Conservation (phyloP, 2,329 filamentous ascomycete species). For the Leptographium lundbergii region DNA sequence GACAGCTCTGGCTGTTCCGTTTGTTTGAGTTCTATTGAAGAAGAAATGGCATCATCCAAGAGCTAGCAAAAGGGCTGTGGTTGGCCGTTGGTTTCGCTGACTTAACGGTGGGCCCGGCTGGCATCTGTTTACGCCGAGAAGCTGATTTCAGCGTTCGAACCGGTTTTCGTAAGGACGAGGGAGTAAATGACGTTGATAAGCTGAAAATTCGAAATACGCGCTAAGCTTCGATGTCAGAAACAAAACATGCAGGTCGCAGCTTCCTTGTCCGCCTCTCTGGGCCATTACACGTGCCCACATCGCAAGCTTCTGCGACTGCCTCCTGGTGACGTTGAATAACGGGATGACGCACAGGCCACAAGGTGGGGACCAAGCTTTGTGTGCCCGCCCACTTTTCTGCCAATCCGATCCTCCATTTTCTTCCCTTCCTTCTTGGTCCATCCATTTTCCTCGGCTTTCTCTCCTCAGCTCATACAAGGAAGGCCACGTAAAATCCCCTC, state of each 20-base stretch:
- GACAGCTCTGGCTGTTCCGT: no score
- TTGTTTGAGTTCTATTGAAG: no score
- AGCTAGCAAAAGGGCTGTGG: neutral
- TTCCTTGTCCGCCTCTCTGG: neutral
- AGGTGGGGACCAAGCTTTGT: neutral
- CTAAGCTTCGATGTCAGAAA: neutral
- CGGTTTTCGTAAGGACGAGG: neutral
- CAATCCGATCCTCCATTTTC: neutral
- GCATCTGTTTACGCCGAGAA: neutral
- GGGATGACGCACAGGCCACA: neutral
- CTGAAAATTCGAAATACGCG: neutral
- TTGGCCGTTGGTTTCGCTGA: neutral
- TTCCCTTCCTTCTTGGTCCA: neutral
- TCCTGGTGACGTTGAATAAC: neutral
- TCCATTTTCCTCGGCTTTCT: neutral
- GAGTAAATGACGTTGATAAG: neutral
- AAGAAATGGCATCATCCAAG: neutral
- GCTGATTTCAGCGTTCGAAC: neutral
- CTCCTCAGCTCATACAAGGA: neutral
- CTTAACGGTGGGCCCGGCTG: neutral
- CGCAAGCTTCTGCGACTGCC: neutral
- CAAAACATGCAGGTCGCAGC: neutral
- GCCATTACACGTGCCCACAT: neutral
- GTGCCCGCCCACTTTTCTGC: neutral
- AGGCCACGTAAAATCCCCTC: conserved; percentile 2